Evolutionary conservation across 331 rosid genomes (phyloP), one percentile per base, ranked within the genome.

Genomic region (Cydonia oblonga): DNA sequence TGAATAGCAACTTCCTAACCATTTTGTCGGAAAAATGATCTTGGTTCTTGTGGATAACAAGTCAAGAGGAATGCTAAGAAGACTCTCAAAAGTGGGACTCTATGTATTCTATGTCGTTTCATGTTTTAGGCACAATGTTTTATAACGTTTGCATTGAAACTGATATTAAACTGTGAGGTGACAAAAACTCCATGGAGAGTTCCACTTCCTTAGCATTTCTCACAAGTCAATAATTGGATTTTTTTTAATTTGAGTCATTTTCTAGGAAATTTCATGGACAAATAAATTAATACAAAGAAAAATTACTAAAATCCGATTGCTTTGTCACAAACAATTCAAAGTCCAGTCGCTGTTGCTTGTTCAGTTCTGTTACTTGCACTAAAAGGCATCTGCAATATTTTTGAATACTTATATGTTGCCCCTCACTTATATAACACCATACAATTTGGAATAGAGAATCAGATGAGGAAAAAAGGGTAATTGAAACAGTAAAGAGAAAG

Each of bases 351-450:
- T 57, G 53, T 71, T 35, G 8, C 57, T 57, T 58, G 15, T 33
- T 19, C 4, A 72, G 3, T 58, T 28, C 18, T 23, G 53, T 74
- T 49, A 64, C 64, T 32, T 64, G 9, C 16, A 9, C 29, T 22
- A 22, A 32, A 29, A 44, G 28, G 9, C 73, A 33, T 16, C 19
- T 59, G 42, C 0, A 3, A 1, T 19, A 49, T 29, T 28, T 28
- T 5, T 20, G 5, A 49, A 61, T 51, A 62, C 19, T 44, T 68
- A 68, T 68, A 46, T 46, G 52, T 10, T 44, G 74, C 77, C 65
- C 82, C 83, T 24, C 30, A 24, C 32, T 58, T 58, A 16, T 15
- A 24, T 20, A 58, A 23, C 15, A 28, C 38, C 12, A 28, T 61
- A 26, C 5, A 18, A 18, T 49, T 30, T 46, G 60, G 13, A 68